These are phyloP conservation scores for Dianthus caryophyllus DNA, from an alignment of 148 eudicot species.

Conservation along the genomic window DNA sequence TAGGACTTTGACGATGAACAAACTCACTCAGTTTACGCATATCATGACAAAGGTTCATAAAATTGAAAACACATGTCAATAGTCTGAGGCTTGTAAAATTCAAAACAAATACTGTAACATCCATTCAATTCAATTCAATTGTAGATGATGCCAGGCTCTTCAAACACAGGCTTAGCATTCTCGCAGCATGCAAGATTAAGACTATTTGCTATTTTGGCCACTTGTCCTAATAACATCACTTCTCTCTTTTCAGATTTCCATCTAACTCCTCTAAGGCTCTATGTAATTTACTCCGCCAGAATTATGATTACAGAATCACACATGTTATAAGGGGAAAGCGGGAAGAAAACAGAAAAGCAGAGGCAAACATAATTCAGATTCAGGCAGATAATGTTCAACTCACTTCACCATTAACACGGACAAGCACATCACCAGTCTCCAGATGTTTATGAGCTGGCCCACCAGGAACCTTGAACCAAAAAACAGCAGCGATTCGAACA, in stretches of 20 bases:
- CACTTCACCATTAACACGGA: conserved; percentile 77
- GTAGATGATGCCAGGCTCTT: too few species aligned
- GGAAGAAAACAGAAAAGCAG: too few species aligned
- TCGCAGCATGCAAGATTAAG: neutral
- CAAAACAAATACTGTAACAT: too few species aligned
- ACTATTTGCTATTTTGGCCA: neutral
- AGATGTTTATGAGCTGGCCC: conserved; percentile 79
- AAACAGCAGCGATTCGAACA: neutral
- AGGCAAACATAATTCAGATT: too few species aligned
- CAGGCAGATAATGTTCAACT: conserved; percentile 10
- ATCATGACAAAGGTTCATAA: neutral
- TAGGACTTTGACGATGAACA: neutral
- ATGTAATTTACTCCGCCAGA: neutral
- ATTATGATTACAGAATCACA: neutral
- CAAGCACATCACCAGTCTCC: conserved; percentile 98
- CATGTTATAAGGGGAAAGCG: neutral
- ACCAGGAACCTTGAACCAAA: conserved; percentile 74
- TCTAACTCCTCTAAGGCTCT: neutral
- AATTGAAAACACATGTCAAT: neutral
- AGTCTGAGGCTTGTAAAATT: neutral
- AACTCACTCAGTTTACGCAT: neutral
- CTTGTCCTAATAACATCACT: neutral
- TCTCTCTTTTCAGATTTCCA: neutral
- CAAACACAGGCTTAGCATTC: too few species aligned
- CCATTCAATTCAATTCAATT: too few species aligned